Conservation (phyloP, 1,139 yeast species). For the Meyerozyma elateridarum region DNA sequence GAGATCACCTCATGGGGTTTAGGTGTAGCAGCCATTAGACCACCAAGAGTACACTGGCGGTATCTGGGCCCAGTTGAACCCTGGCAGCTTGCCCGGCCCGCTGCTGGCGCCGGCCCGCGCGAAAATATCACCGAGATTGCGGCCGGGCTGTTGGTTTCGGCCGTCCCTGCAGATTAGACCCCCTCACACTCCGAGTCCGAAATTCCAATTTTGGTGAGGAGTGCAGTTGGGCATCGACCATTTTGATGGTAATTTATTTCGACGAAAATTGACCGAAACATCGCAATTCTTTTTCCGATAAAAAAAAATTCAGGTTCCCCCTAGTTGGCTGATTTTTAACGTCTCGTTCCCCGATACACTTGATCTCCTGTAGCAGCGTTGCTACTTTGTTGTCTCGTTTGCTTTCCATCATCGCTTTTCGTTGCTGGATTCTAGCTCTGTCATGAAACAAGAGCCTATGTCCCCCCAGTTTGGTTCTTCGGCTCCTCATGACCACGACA, state of each 20-base stretch:
- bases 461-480: neutral
- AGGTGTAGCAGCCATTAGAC: too few relatives aligned
- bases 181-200: slow-evolving; percentile 5
- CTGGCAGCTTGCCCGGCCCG: too few relatives aligned
- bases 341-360: too few relatives aligned
- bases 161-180: slow-evolving; percentile 1
- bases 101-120: neutral
- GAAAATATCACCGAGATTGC: neutral
- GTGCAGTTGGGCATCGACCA: slow-evolving; percentile 5
- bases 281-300: too few relatives aligned
- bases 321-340: too few relatives aligned
- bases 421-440: neutral
- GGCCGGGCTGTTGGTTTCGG: neutral
- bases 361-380: too few relatives aligned
- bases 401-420: neutral
- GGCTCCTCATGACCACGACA: slow-evolving; percentile 10
- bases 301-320: too few relatives aligned
- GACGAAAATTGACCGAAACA: too few relatives aligned
- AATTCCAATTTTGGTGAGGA: slow-evolving; percentile 4
- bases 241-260: slow-evolving; percentile 1
- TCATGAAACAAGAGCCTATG: slow-evolving; percentile 1
- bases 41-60: too few relatives aligned
- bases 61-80: too few relatives aligned
- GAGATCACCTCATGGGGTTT: too few relatives aligned
- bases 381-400: neutral